phyloP scores from a whole-genome alignment of 106 monocot genomes.

The Platanthera zijinensis region DNA sequence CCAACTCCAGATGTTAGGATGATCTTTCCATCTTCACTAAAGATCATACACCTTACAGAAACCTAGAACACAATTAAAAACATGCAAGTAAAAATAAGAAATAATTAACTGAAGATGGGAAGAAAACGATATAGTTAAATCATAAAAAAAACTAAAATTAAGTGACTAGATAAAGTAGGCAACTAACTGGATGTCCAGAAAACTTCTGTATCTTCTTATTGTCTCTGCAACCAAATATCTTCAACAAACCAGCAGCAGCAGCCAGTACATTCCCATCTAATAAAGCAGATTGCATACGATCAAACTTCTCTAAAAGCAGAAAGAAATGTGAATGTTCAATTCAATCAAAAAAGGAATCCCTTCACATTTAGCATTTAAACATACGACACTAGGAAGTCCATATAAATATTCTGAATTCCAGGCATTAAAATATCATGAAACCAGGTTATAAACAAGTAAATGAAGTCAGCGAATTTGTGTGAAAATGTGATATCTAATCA shows the following conservation, averaged over 20 bases:
- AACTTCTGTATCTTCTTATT: conserved; percentile 84
- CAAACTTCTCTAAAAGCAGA: conserved; percentile 3
- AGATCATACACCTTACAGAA: conserved; percentile 76
- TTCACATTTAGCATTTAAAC: no score
- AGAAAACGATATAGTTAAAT: background rate
- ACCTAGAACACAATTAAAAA: conserved; percentile 33
- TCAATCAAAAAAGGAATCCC: background rate
- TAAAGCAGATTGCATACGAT: conserved; percentile 7
- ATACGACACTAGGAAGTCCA: no score
- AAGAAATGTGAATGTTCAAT: background rate
- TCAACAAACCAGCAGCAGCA: conserved; percentile 64
- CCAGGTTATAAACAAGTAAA: no score
- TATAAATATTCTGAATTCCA: no score
- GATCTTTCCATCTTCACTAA: conserved; percentile 77
- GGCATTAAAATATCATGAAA: no score
- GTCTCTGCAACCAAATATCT: conserved; percentile 57
- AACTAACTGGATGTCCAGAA: conserved; percentile 83
- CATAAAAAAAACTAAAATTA: background rate
- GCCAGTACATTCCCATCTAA: conserved; percentile 81
- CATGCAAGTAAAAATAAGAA: background rate
- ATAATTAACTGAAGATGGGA: background rate
- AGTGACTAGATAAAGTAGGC: background rate
- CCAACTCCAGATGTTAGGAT: conserved; percentile 83
- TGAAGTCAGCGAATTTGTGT: no score
- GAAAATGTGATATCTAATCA: no score